Evolutionary conservation across 2,329 filamentous ascomycete species (phyloP), one percentile per base, ranked within the genome.

Genomic region (Stagonosporopsis tanaceti): DNA sequence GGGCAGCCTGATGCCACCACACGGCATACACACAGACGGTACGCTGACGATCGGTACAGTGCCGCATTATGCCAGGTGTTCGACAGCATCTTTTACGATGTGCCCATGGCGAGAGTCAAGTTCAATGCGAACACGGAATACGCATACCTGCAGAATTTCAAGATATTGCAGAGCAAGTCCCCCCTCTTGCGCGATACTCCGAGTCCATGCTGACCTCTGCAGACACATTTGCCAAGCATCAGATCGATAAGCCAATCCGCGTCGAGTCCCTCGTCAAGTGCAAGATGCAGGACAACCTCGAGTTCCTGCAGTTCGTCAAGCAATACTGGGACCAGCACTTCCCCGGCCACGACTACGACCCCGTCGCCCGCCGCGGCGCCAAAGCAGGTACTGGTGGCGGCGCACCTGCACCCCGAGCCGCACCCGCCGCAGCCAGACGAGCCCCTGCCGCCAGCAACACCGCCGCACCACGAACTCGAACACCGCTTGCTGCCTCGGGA

Each of bases 211-310:
- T 62, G 30, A 65, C 57, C 42, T 25, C 6, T n/a, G 24, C 70
- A 93, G 94, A 93, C 77, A 84, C 86, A 64, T 98, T 98, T 75
- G 84, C 88, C 61, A 91, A 90, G 78, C 93, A 98, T 80, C 83
- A 88, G 64, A 85, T 99, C 81, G 93, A 98, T 71, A 93, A 93
- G 76, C 89, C 90, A 27, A 89, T 99, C 69, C 92, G 92, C 58
- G 92, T 98, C 76, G 88, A 97, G 78, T 83, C 85, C 57, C 88
- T 99, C 59, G 87, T 95, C 71, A 99, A 98, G 80, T 99, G 95
- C 85, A 97, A 97, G 84, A 99, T 99, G 94, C 95, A 99, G 85
- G 95, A 99, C 79, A 99, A 99, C 82, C 90, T 99, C 70, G 95
- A 98, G 76, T 99, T 99, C 78, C 84, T 99, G 60, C 95, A 99